phyloP scores from a whole-genome alignment of 2,329 filamentous ascomycete species.

The Zymoseptoria brevis region DNA sequence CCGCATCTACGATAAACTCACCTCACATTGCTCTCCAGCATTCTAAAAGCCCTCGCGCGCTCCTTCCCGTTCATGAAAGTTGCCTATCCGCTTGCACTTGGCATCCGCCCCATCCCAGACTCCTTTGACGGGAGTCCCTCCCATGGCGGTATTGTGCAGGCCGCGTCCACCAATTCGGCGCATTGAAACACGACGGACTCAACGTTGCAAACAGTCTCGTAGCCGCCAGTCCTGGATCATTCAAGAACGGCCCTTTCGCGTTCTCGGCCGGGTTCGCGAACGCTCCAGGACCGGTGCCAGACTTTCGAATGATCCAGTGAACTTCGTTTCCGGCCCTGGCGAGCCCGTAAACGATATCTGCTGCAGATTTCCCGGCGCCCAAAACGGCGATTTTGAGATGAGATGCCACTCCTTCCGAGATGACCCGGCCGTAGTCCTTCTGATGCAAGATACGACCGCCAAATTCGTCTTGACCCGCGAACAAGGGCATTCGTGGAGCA shows the following conservation, averaged over 20 bases:
- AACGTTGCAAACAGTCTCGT: neutral
- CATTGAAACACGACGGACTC: neutral
- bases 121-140: neutral
- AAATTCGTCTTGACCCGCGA: constrained; percentile 24
- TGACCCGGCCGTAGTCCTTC: constrained; percentile 26
- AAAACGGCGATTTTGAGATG: constrained; percentile 26
- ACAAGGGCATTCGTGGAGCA: constrained; percentile 22
- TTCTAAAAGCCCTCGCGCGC: neutral
- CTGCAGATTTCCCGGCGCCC: constrained; percentile 32
- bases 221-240: neutral
- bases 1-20: neutral
- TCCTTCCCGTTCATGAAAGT: neutral
- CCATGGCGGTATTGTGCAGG: neutral
- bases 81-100: neutral
- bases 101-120: neutral
- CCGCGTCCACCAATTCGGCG: constrained; percentile 1
- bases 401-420: constrained; percentile 12
- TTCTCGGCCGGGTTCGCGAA: neutral
- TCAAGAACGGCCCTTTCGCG: neutral
- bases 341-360: constrained; percentile 31
- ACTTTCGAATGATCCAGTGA: constrained; percentile 29
- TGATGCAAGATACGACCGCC: constrained; percentile 16
- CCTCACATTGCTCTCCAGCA: constrained; percentile 3
- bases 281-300: constrained; percentile 21
- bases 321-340: constrained; percentile 29